Conservation (phyloP, 352 stramenopile genomes). For the Pythium aristosporum region DNA sequence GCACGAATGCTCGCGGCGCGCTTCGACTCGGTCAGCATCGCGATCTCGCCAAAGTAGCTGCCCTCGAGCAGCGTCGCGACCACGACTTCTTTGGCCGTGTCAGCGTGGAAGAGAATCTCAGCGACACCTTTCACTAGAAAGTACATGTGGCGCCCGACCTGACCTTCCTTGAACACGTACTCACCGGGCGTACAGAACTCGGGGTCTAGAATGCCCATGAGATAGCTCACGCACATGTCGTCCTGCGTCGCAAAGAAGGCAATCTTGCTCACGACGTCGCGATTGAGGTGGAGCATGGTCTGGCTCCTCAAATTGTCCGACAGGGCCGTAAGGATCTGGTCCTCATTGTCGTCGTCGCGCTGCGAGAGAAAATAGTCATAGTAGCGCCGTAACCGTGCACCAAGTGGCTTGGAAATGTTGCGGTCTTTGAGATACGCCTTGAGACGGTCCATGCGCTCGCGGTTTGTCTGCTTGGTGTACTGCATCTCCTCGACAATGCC, state of each 20-base stretch:
- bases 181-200: conserved; percentile 80
- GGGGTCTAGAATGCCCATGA: conserved; percentile 77
- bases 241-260: conserved; percentile 77
- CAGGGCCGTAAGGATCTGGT: conserved; percentile 62
- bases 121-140: conserved; percentile 76
- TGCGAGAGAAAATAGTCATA: conserved; percentile 82
- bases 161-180: conserved; percentile 83
- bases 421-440: conserved; percentile 79
- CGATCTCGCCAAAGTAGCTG: conserved; percentile 81
- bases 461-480: conserved; percentile 42
- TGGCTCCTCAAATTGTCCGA: conserved; percentile 77
- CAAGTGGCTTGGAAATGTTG: conserved; percentile 52
- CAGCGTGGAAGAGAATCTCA: conserved; percentile 69
- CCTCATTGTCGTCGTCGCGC: conserved; percentile 70
- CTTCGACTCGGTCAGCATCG: conserved; percentile 80
- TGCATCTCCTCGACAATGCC: conserved; percentile 78
- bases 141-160: conserved; percentile 82
- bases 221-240: conserved; percentile 77
- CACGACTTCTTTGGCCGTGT: conserved; percentile 48
- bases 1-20: conserved; percentile 74
- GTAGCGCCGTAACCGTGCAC: conserved; percentile 58
- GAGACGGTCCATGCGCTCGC: conserved; percentile 67
- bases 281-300: conserved; percentile 74
- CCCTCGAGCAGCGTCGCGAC: conserved; percentile 65
- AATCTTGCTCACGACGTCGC: conserved; percentile 83